Percentiles rank a stretch among this genome's conserved stretches.
These are phyloP conservation scores for Venturia carpophila DNA, from an alignment of 2,329 filamentous ascomycete species.

Conservation along the genomic window DNA sequence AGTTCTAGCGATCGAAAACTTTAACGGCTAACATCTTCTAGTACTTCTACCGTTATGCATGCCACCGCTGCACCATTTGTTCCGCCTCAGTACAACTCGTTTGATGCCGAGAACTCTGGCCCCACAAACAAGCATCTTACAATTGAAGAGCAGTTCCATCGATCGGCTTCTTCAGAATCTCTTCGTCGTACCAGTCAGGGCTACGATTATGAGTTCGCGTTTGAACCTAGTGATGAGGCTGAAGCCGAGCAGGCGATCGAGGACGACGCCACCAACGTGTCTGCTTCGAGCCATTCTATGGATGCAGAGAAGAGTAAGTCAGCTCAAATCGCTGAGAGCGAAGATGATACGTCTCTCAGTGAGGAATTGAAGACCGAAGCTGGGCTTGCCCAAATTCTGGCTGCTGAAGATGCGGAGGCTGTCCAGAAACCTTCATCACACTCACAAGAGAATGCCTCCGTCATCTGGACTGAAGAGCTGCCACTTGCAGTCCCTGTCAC, in stretches of 20 bases:
- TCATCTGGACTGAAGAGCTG: background rate
- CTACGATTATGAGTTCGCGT: background rate
- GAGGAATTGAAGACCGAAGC: background rate
- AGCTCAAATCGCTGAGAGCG: background rate
- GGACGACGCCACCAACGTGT: background rate
- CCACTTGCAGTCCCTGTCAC: background rate
- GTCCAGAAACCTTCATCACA: background rate
- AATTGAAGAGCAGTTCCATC: background rate
- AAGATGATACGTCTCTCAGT: background rate
- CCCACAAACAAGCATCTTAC: background rate
- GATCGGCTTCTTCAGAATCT: constrained; percentile 10
- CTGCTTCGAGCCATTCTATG: background rate
- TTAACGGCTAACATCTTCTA: background rate
- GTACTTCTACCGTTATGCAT: background rate
- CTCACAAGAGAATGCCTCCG: background rate
- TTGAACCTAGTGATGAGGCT: background rate
- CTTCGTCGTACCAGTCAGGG: constrained; percentile 9
- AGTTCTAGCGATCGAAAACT: too few species aligned
- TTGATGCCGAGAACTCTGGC: background rate
- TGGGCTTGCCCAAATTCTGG: too few species aligned
- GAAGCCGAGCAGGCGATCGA: background rate
- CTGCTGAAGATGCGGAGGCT: background rate
- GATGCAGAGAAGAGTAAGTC: background rate
- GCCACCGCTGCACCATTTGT: constrained; percentile 1
- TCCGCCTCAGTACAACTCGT: constrained; percentile 4